Base-by-base conservation (phyloP, 371 early-diverging fungal genomes). In the Apophysomyces trapeziformis region DNA sequence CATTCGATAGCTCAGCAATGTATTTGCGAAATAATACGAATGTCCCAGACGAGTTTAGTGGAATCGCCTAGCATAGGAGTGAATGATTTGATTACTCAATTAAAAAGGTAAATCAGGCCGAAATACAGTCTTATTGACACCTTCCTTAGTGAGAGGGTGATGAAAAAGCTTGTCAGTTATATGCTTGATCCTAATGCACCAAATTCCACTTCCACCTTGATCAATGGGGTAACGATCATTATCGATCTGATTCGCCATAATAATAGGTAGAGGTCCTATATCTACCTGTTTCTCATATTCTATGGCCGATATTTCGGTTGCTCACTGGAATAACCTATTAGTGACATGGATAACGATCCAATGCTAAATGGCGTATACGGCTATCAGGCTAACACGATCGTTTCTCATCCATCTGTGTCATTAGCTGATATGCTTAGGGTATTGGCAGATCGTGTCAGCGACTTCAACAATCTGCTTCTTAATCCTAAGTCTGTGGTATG, bases 191-290 rank as follows among this genome's bases (percentile, higher is more conserved):
- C 85, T 57, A 66, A 72, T 1, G 92, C 91, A 5, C 92, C 94
- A 14, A 82, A 90, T 71, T 84, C 91, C 39, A 86, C 93, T 0
- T 94, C 93, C 7, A 89, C 93, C 9, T 82, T 97, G 35, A 90
- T 90, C 63, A 93, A 94, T 73, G 95, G 95, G 61, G 93, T 95
- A 54, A 92, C 89, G 56, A 93, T 97, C 60, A 90, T 97, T 65
- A 94, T 97, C 68, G 97, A 97, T 79, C 85, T 97, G n/a, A 95
- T 97, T 73, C 88, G 97, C 59, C 87, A 95, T 63, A 95, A 95
- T 69, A 95, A 94, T 85, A 75, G 79, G 85, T 83, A 67, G 58
- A 54, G 2, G 12, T 21, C 32, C 32, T 26, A 26, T 0, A 26
- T 26, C 32, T 26, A 26, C 32, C 32, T 26, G 32, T 26, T 26